Evolutionary conservation across 164 flowering plant genomes (phyloP).

Genomic region (Dillenia turbinata): DNA sequence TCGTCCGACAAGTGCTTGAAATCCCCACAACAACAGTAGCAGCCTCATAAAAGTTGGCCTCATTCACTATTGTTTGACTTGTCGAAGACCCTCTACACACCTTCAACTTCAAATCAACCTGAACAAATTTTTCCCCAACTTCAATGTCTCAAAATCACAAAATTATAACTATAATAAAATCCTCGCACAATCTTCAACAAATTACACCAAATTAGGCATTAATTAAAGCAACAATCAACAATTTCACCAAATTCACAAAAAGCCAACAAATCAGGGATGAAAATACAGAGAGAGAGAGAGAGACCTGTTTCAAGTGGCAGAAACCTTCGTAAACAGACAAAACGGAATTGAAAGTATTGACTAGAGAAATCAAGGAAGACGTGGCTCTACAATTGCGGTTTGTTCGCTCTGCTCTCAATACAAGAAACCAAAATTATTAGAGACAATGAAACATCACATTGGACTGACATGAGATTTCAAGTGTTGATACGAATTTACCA

Average conservation of each 20-base stretch:
- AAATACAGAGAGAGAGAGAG: too few species aligned
- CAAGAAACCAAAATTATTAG: neutral
- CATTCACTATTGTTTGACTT: conserved; percentile 56
- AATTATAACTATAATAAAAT: too few species aligned
- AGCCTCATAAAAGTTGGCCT: conserved; percentile 57
- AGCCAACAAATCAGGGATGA: neutral
- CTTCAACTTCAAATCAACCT: conserved; percentile 94
- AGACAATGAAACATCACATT: too few species aligned
- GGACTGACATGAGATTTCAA: conserved; percentile 18
- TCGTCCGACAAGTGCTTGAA: conserved; percentile 33
- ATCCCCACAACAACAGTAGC: conserved; percentile 64
- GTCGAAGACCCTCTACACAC: conserved; percentile 75
- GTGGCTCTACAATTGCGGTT: conserved; percentile 41
- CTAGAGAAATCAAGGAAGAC: conserved; percentile 66
- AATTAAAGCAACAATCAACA: neutral
- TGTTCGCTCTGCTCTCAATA: neutral
- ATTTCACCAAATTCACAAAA: conserved; percentile 5
- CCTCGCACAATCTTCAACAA: too few species aligned
- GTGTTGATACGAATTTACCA: conserved; percentile 11
- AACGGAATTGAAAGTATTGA: conserved; percentile 78
- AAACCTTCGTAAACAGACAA: conserved; percentile 94
- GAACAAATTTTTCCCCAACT: neutral
- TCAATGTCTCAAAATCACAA: too few species aligned
- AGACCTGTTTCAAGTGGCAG: conserved; percentile 94
- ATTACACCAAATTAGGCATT: too few species aligned